A percentile compares a stretch with the other conserved stretches of the same genome.
Conservation (phyloP, 1,139 yeast genomes). For the Taphrina flavorubra region DNA sequence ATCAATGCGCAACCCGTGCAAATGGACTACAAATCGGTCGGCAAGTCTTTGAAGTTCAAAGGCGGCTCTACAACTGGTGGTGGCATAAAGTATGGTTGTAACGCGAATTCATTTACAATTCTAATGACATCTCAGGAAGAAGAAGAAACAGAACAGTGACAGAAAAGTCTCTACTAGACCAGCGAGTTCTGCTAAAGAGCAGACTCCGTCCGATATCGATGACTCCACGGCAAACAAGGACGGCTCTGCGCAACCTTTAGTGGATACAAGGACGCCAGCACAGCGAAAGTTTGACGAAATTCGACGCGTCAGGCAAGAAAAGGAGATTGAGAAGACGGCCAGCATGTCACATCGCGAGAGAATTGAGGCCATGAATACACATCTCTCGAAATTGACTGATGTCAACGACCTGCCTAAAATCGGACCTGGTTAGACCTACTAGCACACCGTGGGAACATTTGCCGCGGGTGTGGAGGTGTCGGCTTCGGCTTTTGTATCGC, state of each 20-base stretch:
- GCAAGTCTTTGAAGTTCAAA: conserved; percentile 20
- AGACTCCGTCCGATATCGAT: not conserved
- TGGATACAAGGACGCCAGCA: conserved; percentile 46
- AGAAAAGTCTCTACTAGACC: not conserved
- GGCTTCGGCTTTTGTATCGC: not conserved
- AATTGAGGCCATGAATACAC: conserved; percentile 48
- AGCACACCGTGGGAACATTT: conserved; percentile 2
- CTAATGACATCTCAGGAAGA: not conserved
- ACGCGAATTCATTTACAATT: not conserved
- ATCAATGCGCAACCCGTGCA: not conserved
- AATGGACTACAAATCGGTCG: conserved; percentile 23
- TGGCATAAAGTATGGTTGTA: conserved; percentile 9
- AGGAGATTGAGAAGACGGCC: conserved; percentile 45
- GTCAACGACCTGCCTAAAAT: conserved; percentile 50
- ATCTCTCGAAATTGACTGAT: conserved; percentile 47
- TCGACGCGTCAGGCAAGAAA: conserved; percentile 47
- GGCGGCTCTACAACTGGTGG: not conserved
- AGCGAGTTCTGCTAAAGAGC: not conserved
- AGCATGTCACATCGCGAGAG: conserved; percentile 48
- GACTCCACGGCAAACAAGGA: not conserved
- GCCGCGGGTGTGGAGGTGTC: not conserved
- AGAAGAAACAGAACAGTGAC: not conserved
- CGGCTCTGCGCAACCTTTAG: not conserved
- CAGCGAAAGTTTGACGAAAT: conserved; percentile 48
- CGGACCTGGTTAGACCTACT: conserved; percentile 29